These are phyloP conservation scores for Suhomyces tanzawaensis DNA, from an alignment of 805 yeast genomes.

Conservation along the genomic window DNA sequence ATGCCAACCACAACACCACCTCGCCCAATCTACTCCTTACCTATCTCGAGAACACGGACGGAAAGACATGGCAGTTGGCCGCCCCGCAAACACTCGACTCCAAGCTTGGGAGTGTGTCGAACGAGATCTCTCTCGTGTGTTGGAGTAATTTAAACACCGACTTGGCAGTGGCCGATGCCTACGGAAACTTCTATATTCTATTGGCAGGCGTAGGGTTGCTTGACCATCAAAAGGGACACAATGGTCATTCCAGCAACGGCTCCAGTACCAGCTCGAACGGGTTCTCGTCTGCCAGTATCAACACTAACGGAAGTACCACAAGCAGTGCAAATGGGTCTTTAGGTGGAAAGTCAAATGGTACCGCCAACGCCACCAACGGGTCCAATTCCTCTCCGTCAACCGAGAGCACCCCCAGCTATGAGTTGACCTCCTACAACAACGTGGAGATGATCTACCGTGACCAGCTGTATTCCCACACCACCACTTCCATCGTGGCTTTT, in stretches of 20 bases:
- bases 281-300: slow-evolving; percentile 13
- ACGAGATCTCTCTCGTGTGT: slow-evolving; percentile 43
- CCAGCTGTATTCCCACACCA: slow-evolving; percentile 12
- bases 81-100: slow-evolving; percentile 42
- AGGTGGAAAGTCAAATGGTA: not conserved
- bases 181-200: slow-evolving; percentile 54
- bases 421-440: slow-evolving; percentile 43
- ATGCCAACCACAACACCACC: slow-evolving; percentile 38
- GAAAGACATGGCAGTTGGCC: slow-evolving; percentile 76
- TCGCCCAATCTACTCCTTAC: slow-evolving; percentile 51
- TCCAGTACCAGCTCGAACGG: slow-evolving; percentile 1
- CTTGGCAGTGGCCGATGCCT: slow-evolving; percentile 71
- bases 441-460: slow-evolving; percentile 51
- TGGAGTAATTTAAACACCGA: slow-evolving; percentile 85
- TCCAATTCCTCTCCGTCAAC: not conserved
- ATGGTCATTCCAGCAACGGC: not conserved
- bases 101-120: slow-evolving; percentile 23
- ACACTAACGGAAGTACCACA: slow-evolving; percentile 11
- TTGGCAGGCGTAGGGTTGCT: slow-evolving; percentile 43
- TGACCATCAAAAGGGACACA: slow-evolving; percentile 21
- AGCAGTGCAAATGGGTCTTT: not conserved
- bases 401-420: slow-evolving; percentile 38
- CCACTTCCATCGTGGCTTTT: slow-evolving; percentile 43
- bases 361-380: slow-evolving; percentile 12
- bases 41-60: slow-evolving; percentile 71